phyloP scores from a whole-genome alignment of 768 basidiomycete species.

The Auricularia sp. region DNA sequence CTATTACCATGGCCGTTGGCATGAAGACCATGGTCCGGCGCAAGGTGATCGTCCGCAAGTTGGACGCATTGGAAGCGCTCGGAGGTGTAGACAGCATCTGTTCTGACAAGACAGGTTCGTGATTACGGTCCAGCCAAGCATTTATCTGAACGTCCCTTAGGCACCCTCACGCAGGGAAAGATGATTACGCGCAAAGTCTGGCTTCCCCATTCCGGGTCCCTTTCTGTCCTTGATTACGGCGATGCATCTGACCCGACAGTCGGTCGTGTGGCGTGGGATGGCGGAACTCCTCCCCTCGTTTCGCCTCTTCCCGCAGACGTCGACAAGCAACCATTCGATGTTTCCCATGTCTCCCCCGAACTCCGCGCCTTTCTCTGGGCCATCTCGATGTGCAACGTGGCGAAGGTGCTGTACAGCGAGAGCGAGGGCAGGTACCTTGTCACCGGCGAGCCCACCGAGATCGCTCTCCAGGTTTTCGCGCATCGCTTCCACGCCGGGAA shows the following conservation, averaged over 20 bases:
- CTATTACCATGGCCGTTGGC: constrained; percentile 49
- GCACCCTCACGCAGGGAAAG: constrained; percentile 22
- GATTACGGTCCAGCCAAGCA: constrained; percentile 19
- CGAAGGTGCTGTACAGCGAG: constrained; percentile 16
- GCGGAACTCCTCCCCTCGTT: neutral
- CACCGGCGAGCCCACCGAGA: constrained; percentile 46
- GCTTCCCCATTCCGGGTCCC: constrained; percentile 11
- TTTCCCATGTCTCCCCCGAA: neutral
- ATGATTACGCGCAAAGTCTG: constrained; percentile 27
- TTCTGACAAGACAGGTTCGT: constrained; percentile 58
- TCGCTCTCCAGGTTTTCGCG: constrained; percentile 45
- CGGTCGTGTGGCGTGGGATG: constrained; percentile 1
- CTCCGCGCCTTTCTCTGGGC: neutral
- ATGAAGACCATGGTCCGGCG: constrained; percentile 44
- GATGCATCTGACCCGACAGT: constrained; percentile 15
- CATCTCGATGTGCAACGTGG: constrained; percentile 5
- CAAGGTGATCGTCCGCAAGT: constrained; percentile 51
- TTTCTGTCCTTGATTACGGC: constrained; percentile 15
- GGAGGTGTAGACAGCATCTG: constrained; percentile 45
- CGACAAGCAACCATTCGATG: neutral
- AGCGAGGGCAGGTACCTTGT: constrained; percentile 24
- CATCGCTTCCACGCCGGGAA: constrained; percentile 37
- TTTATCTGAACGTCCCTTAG: neutral
- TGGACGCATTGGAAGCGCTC: constrained; percentile 54
- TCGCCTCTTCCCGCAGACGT: neutral